Percentiles rank a stretch among this genome's conserved stretches.
Evolutionary conservation across 495 filamentous ascomycete species (phyloP).

Genomic region (Podospora appendiculata): DNA sequence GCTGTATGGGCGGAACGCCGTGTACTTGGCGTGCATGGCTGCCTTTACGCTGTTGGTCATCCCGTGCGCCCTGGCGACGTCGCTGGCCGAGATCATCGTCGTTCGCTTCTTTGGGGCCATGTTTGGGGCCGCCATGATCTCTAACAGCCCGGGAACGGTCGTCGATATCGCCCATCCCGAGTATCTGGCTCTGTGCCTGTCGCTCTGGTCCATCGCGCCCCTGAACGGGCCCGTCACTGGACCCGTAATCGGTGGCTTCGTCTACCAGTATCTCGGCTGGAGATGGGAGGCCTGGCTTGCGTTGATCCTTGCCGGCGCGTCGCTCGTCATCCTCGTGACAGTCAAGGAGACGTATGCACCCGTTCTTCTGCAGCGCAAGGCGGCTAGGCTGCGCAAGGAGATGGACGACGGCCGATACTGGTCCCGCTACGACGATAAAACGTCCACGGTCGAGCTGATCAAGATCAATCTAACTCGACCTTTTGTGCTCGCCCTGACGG

Average conservation of each 20-base stretch:
- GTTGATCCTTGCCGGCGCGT: constrained; percentile 56
- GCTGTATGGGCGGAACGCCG: constrained; percentile 66
- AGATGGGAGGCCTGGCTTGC: constrained; percentile 79
- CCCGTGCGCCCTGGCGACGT: constrained; percentile 61
- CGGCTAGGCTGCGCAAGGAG: constrained; percentile 60
- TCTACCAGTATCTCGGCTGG: constrained; percentile 74
- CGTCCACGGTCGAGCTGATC: constrained; percentile 37
- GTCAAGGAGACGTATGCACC: constrained; percentile 76
- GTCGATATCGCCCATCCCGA: constrained; percentile 68
- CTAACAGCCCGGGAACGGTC: constrained; percentile 75
- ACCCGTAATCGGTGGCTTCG: constrained; percentile 62
- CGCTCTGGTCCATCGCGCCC: constrained; percentile 69
- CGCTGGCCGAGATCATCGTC: constrained; percentile 55
- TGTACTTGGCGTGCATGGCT: constrained; percentile 58
- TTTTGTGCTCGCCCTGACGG: constrained; percentile 68
- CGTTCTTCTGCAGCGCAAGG: constrained; percentile 59
- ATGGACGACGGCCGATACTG: constrained; percentile 69
- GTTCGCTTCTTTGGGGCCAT: constrained; percentile 70
- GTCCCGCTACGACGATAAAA: constrained; percentile 65
- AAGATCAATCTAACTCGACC: constrained; percentile 69
- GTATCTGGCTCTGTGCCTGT: constrained; percentile 63
- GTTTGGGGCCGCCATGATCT: constrained; percentile 71
- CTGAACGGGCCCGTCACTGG: constrained; percentile 49
- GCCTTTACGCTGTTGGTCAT: constrained; percentile 61
- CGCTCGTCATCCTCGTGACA: constrained; percentile 42